Percentiles rank a stretch among this genome's conserved stretches.
Evolutionary conservation across 345 rosid species (phyloP).

Genomic region (Eucalyptus tenuipes): DNA sequence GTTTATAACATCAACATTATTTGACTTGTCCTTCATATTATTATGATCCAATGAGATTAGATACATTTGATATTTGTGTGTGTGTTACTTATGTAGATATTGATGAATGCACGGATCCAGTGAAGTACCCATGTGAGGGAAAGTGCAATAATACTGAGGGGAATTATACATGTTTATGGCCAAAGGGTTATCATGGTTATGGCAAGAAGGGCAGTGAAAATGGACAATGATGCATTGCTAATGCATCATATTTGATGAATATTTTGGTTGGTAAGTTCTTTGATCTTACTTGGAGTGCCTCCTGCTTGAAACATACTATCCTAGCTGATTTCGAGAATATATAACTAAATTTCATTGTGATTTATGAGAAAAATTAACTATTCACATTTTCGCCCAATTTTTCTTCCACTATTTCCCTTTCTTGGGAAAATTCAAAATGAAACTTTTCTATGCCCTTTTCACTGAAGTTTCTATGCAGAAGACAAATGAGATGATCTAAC

Average conservation of each 20-base stretch:
- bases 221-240: background rate
- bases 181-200: conserved; percentile 6
- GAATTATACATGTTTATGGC: conserved; percentile 11
- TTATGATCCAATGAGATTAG: background rate
- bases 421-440: rapidly evolving
- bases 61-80: background rate
- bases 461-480: too few relatives aligned
- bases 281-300: too few relatives aligned
- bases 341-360: too few relatives aligned
- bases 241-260: background rate
- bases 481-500: too few relatives aligned
- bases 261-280: background rate
- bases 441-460: too few relatives aligned
- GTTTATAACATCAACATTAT: too few relatives aligned
- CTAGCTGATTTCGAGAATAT: too few relatives aligned
- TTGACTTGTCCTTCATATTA: background rate
- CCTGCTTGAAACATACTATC: too few relatives aligned
- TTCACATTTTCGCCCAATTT: rapidly evolving
- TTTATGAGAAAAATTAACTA: too few relatives aligned
- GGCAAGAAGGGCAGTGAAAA: background rate
- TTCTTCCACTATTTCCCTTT: too few relatives aligned
- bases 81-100: too few relatives aligned
- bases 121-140: background rate
- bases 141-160: background rate
- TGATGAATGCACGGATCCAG: too few relatives aligned